Percentiles rank a stretch among this genome's conserved stretches.
Conservation (phyloP, 2,329 filamentous ascomycete genomes). For the Diaporthe amygdali region DNA sequence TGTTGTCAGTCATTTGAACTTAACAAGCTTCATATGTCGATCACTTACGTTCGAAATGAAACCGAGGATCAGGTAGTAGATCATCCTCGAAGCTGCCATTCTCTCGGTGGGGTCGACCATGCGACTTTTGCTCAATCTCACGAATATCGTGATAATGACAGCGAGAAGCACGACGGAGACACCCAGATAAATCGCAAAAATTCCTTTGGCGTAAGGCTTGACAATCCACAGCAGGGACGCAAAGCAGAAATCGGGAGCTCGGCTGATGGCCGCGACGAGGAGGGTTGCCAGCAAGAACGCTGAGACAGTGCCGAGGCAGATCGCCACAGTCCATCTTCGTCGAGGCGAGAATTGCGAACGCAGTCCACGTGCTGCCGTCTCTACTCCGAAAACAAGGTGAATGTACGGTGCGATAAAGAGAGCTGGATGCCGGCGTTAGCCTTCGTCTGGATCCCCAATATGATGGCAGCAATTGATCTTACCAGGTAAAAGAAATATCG, state of each 20-base stretch:
- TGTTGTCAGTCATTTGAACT: not conserved
- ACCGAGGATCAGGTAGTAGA: constrained; percentile 67
- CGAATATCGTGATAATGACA: constrained; percentile 59
- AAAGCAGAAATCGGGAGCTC: constrained; percentile 66
- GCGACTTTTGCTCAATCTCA: constrained; percentile 59
- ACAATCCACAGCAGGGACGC: constrained; percentile 73
- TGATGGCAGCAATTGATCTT: constrained; percentile 28
- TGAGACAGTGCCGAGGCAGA: constrained; percentile 58
- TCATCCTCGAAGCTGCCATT: constrained; percentile 70
- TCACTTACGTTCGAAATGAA: constrained; percentile 61
- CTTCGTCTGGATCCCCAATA: not conserved
- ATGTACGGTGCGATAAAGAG: constrained; percentile 71
- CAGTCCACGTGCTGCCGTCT: constrained; percentile 62
- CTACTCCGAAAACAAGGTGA: constrained; percentile 69
- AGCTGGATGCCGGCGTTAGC: constrained; percentile 49
- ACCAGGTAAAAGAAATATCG: constrained; percentile 67
- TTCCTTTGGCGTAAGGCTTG: constrained; percentile 62
- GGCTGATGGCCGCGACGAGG: constrained; percentile 60
- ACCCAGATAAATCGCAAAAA: constrained; percentile 58
- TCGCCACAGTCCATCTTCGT: constrained; percentile 63
- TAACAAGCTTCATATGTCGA: not conserved
- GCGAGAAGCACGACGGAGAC: constrained; percentile 56
- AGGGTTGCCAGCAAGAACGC: constrained; percentile 61
- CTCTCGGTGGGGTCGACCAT: constrained; percentile 64
- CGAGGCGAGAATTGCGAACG: constrained; percentile 62